Evolutionary conservation across 306 rosid species (phyloP), one percentile per base, ranked within the genome.

Genomic region (Vicia villosa): DNA sequence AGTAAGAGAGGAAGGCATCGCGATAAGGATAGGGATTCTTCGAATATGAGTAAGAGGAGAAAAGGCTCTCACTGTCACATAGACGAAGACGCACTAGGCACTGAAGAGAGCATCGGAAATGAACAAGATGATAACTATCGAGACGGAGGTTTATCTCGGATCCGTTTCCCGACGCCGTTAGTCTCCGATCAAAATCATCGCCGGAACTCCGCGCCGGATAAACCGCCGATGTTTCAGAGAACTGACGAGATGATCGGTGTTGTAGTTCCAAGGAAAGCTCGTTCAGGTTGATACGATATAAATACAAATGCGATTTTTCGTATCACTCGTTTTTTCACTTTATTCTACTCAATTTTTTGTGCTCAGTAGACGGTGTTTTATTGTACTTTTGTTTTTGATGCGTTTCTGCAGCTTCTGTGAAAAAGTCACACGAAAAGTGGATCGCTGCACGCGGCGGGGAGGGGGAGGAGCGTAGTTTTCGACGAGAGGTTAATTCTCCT

Each of bases 191-290:
- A 79, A 17, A 75, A 75, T 14, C 76, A 67, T 72, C 84, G 83
- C 74, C 75, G 81, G 81, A 73, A 34, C 42, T 67, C 66, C 16
- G 63, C 57, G 63, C 65, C 83, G 69, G 50, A 66, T 2, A 84
- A 43, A 42, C 75, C 68, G 43, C 83, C 60, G 51, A 52, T 78
- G 55, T 59, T 83, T 52, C 82, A 76, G 47, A 73, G 73, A 55
- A 54, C 69, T 22, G 83, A 76, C 6, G 86, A 83, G 60, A 56
- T 82, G 77, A 86, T 86, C 65, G 90, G 91, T 10, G 89, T 73
- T 14, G 47, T 71, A 1, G 86, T 90, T 32, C 96, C 96, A 6
- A 81, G 94, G 68, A 90, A 87, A 72, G 87, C 95, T 77, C 96
- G 96, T 79, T 86, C 96, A 75, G 92, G 96, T 89, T 75, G 64